A percentile compares a stretch with the other conserved stretches of the same genome.
These are phyloP conservation scores for Withania somnifera DNA, from an alignment of 305 asterid species.

Conservation along the genomic window DNA sequence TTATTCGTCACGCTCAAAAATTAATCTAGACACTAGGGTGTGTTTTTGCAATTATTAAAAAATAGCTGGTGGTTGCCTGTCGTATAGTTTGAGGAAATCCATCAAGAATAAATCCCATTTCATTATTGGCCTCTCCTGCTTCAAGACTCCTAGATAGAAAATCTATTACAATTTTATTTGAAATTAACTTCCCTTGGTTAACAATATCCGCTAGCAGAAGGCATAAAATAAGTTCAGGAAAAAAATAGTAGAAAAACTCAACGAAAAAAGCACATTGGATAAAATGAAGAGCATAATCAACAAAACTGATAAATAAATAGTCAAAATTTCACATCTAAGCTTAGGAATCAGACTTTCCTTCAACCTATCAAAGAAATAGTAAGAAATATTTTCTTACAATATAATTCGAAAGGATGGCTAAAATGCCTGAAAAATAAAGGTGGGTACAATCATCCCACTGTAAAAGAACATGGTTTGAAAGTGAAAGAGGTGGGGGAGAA, in stretches of 20 bases:
- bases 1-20: background rate
- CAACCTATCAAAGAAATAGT: background rate
- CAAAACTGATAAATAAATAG: background rate
- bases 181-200: slow-evolving; percentile 68
- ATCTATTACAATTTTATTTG: slow-evolving; percentile 77
- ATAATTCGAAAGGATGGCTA: background rate
- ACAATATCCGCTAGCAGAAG: slow-evolving; percentile 56
- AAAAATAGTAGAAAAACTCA: background rate
- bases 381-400: background rate
- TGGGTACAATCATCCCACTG: too few species aligned
- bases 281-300: background rate
- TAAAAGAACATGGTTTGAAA: too few species aligned
- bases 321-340: background rate
- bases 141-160: slow-evolving; percentile 81
- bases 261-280: background rate
- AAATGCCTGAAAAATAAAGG: too few species aligned
- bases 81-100: slow-evolving; percentile 94
- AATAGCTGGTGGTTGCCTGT: slow-evolving; percentile 65
- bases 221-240: background rate
- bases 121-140: slow-evolving; percentile 67
- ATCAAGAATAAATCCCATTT: slow-evolving; percentile 83
- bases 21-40: background rate
- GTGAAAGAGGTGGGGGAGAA: too few species aligned
- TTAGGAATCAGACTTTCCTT: background rate
- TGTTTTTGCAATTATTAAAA: background rate